phyloP scores from a whole-genome alignment of 306 rosid species.

The Betula pendula region DNA sequence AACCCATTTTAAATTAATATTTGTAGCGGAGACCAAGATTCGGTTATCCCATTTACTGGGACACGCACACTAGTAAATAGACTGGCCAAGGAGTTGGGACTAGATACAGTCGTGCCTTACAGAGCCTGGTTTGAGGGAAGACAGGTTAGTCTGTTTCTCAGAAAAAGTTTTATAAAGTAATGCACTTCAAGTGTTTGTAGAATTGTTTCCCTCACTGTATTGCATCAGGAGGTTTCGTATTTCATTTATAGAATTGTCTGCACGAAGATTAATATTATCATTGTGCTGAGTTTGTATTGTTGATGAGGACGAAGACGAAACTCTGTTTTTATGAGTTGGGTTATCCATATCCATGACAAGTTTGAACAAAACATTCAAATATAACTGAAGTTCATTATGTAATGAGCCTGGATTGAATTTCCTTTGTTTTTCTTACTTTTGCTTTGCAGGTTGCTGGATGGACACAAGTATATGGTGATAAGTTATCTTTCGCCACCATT shows the following conservation, averaged over 20 bases:
- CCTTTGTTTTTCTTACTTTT: background rate
- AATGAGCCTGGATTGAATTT: background rate
- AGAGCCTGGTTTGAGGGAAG: conserved; percentile 54
- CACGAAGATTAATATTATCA: no score
- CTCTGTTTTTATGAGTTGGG: no score
- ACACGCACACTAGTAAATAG: conserved; percentile 24
- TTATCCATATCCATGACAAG: no score
- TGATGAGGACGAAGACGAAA: no score
- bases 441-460: conserved; percentile 49
- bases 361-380: no score
- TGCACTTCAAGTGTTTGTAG: no score
- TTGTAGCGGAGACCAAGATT: conserved; percentile 34
- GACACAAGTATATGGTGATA: conserved; percentile 54
- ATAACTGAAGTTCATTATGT: background rate
- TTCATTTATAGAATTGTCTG: no score
- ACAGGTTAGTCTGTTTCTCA: conserved; percentile 36
- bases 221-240: no score
- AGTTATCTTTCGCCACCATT: conserved; percentile 47
- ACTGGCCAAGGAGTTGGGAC: conserved; percentile 31
- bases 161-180: background rate
- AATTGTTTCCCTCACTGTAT: no score
- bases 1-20: background rate
- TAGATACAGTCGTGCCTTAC: conserved; percentile 46
- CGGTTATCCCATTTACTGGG: conserved; percentile 27
- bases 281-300: no score